These are phyloP conservation scores for Stromatinia cepivora DNA, from an alignment of 2,329 filamentous ascomycete genomes.

Conservation along the genomic window DNA sequence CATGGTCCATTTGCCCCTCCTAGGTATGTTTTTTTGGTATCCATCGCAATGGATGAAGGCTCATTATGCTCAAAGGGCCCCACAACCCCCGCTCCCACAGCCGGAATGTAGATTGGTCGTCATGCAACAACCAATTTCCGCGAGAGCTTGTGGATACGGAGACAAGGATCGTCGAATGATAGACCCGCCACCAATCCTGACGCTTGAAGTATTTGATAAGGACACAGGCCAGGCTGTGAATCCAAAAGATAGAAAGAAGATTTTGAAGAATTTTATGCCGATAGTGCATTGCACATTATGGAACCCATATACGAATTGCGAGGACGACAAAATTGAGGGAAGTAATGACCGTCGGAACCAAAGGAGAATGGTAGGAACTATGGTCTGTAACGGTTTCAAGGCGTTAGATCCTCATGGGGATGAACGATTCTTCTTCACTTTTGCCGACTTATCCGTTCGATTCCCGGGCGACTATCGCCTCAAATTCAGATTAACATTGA, in stretches of 20 bases:
- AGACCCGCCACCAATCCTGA: conserved; percentile 79
- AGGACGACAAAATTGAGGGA: conserved; percentile 68
- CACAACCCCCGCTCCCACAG: conserved; percentile 16
- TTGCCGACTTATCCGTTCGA: conserved; percentile 77
- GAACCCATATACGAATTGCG: conserved; percentile 65
- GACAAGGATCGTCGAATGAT: conserved; percentile 80
- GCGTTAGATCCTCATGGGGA: conserved; percentile 70
- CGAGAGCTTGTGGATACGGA: conserved; percentile 79
- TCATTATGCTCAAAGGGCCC: conserved; percentile 12
- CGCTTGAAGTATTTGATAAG: conserved; percentile 17
- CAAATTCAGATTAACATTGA: conserved; percentile 70
- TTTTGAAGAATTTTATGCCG: conserved; percentile 16
- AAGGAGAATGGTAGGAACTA: conserved; percentile 74
- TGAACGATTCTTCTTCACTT: conserved; percentile 83
- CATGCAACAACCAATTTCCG: conserved; percentile 71
- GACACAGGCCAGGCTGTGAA: conserved; percentile 6
- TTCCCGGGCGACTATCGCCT: conserved; percentile 75
- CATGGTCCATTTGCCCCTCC: conserved; percentile 19
- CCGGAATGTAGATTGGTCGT: conserved; percentile 14
- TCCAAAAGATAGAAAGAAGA: conserved; percentile 10
- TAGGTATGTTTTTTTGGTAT: conserved; percentile 19
- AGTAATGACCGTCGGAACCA: conserved; percentile 64
- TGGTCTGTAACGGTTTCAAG: conserved; percentile 75
- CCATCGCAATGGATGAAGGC: conserved; percentile 17
- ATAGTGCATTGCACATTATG: conserved; percentile 72